phyloP scores from a whole-genome alignment of 75 land plant genomes.

The Selaginella tamariscina region DNA sequence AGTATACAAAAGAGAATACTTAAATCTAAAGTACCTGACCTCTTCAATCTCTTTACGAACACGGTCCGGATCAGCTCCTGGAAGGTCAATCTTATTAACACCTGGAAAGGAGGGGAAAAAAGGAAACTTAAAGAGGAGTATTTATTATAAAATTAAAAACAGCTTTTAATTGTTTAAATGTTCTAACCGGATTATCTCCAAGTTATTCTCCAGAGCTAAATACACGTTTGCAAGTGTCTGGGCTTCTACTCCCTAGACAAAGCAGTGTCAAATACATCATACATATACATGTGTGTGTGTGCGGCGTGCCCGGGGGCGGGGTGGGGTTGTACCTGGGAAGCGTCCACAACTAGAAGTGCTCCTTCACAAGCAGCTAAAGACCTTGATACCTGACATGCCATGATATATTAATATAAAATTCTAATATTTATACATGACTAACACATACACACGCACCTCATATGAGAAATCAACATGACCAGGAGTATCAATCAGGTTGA shows the following conservation, averaged over 20 bases:
- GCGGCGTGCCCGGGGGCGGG: no score
- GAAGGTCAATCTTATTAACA: constrained; percentile 94
- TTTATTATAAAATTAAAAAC: not conserved
- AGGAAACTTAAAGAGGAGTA: not conserved
- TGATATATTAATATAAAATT: not conserved
- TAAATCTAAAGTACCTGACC: constrained; percentile 33
- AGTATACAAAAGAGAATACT: not conserved
- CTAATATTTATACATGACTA: not conserved
- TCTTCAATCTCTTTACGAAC: constrained; percentile 83
- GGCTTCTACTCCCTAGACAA: constrained; percentile 89
- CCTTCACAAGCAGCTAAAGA: constrained; percentile 99
- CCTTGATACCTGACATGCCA: constrained; percentile 61
- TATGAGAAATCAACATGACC: constrained; percentile 99
- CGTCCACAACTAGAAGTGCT: constrained; percentile 97
- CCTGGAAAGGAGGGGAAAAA: constrained; percentile 26
- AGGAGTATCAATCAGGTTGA: constrained; percentile 95
- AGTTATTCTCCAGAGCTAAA: constrained; percentile 88
- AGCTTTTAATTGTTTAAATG: no score
- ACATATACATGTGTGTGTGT: no score
- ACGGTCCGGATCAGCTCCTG: constrained; percentile 93
- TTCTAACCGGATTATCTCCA: constrained; percentile 97
- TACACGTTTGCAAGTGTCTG: constrained; percentile 98
- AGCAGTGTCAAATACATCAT: not conserved
- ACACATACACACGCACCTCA: constrained; percentile 40
- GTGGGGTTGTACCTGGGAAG: constrained; percentile 57